Evolutionary conservation across 2,329 filamentous ascomycete species (phyloP), one percentile per base, ranked within the genome.

Genomic region (Cladorrhinum sp.): DNA sequence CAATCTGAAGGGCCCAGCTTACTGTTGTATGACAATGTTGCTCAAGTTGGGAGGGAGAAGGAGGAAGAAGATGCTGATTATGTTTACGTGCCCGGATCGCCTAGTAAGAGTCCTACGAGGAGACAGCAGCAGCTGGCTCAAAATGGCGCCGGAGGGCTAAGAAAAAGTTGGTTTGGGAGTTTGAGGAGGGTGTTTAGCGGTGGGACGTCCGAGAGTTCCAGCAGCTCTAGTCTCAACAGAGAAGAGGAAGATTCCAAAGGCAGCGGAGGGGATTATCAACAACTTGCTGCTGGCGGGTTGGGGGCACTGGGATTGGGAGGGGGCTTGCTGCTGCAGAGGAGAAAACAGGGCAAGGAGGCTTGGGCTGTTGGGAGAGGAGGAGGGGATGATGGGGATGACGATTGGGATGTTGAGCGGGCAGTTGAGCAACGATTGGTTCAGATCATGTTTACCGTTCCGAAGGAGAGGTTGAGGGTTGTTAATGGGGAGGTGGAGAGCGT

Each of bases 381-480:
- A 18, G 29, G 75, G 79, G 25, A 72, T 79, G 67, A 84, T 80
- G 72, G 78, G 82, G 54, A 81, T 81, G 16, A 76, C 79, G 5
- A 77, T 75, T 91, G 89, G 89, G 90, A 92, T 67, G 85, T 93
- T 41, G 90, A 93, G 72, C 80, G 82, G 58, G 89, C 89, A 2
- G 84, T 89, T 1, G 87, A 91, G 75, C 83, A 83, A 61, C 77
- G 89, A 22, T 79, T 90, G 8, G 89, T 93, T 62, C 90, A 93
- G 73, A 84, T 92, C 70, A 95, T 96, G 85, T 98, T 96, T 74
- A 97, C 93, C 0, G 92, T 97, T 62, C 93, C 95, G 2, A 92
- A 89, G 73, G 89, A 93, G 74, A 85, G 86, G 67, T 76, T 98
- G 64, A 79, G 93, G 24, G 92, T 98, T n/a, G 93, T 97, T 20